Evolutionary conservation across 139 green algal species (phyloP), one percentile per base, ranked within the genome.

Genomic region (Micractinium conductrix): DNA sequence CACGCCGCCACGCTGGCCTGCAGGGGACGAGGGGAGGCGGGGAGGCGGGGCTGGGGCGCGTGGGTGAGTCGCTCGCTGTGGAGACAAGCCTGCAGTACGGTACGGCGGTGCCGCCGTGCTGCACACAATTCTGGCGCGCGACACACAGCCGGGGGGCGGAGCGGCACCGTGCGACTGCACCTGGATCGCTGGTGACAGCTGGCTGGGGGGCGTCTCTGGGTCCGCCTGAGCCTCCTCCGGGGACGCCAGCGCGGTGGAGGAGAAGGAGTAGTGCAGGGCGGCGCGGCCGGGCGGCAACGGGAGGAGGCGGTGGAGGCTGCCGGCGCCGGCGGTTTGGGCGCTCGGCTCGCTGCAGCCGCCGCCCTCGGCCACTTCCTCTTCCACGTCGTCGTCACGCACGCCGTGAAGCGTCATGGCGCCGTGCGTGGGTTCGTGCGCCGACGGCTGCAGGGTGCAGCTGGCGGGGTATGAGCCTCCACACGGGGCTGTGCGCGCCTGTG

Each of bases 1-100:
- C 62, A 71, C 14, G 76, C 75, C 0, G 75, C 75, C n/a, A 81
- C 43, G 75, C 75, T 81, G 37, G 75, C 75, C 75, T 81, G 75
- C 76, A 55, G 37, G 48, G 53, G 55, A 0, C 55, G 53, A 22
- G 22, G 55, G 33, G 45, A 2, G 45, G 45, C 7, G 3, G 5
- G 45, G 17, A 8, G n/a, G 48, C 12, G n/a, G 33, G 65, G 65
- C 12, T 28, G 48, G 12, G 53, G 53, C 53, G 53, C 19, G 53
- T 19, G 53, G 8, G 53, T n/a, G 53, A 62, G 53, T 10, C 48
- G 53, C 19, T 19, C 53, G 53, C 53, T 62, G 26, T 21, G 10
- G 53, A 21, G 19, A 21, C 19, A 21, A 62, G 16, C 12, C 19
- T 62, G 24, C 53, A 62, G 53, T 21, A 21, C 53, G 26, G 53